A percentile compares a stretch with the other conserved stretches of the same genome.
Conservation (phyloP, 1,284 basidiomycete genomes). For the Trichosporon sp. region DNA sequence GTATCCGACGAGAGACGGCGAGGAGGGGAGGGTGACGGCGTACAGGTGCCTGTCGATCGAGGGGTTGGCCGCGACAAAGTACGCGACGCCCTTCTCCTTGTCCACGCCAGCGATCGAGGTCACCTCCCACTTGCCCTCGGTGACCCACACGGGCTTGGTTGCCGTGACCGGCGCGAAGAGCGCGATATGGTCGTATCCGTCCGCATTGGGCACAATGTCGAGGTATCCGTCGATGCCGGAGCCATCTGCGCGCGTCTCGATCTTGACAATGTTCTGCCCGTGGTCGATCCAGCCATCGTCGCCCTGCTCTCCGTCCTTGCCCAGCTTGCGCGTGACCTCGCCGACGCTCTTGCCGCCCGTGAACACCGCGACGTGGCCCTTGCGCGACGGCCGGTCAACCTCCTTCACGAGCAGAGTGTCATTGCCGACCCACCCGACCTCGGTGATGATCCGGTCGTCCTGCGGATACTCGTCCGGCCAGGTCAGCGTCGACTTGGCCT, state of each 20-base stretch:
- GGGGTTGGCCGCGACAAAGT: constrained; percentile 83
- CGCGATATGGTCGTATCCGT: constrained; percentile 87
- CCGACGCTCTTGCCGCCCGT: constrained; percentile 60
- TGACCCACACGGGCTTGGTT: constrained; percentile 74
- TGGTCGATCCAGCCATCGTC: constrained; percentile 92
- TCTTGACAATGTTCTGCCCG: constrained; percentile 52
- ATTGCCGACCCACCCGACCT: constrained; percentile 83
- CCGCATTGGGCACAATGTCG: constrained; percentile 74
- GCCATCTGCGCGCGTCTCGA: constrained; percentile 36
- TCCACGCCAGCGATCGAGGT: constrained; percentile 76
- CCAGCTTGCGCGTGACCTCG: constrained; percentile 70
- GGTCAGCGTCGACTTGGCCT: constrained; percentile 63
- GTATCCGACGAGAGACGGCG: constrained; percentile 36
- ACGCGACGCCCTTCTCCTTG: constrained; percentile 68
- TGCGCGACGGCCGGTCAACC: constrained; percentile 77
- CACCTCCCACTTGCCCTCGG: constrained; percentile 87
- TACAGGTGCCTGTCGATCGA: constrained; percentile 83
- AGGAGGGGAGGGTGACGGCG: constrained; percentile 66
- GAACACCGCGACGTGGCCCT: constrained; percentile 76
- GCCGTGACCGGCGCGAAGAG: constrained; percentile 76
- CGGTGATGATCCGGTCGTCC: constrained; percentile 72
- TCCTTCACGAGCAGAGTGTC: constrained; percentile 80
- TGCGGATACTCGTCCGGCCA: constrained; percentile 67
- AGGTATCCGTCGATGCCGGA: constrained; percentile 68
- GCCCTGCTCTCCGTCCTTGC: constrained; percentile 76